A percentile compares a stretch with the other conserved stretches of the same genome.
phyloP scores from a whole-genome alignment of 352 stramenopile species.

The Phytophthora chlamydospora region DNA sequence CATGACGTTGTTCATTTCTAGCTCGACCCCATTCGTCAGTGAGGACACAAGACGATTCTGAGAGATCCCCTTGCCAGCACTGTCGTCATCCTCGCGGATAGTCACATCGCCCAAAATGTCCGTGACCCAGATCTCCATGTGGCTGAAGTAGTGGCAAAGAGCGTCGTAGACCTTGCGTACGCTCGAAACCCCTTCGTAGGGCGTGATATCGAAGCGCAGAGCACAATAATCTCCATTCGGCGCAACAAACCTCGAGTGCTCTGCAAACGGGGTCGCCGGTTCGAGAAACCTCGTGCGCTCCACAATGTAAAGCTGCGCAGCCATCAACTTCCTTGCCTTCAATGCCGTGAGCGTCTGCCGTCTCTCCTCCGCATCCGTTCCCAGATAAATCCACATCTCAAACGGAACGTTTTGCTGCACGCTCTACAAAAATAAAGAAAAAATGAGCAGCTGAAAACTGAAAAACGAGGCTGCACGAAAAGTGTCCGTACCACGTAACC shows the following conservation, averaged over 20 bases:
- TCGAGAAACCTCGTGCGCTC: slow-evolving; percentile 50
- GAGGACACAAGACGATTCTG: slow-evolving; percentile 55
- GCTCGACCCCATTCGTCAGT: slow-evolving; percentile 34
- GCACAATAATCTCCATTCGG: slow-evolving; percentile 48
- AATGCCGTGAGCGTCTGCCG: slow-evolving; percentile 37
- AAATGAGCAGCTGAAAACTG: not conserved
- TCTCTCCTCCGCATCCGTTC: slow-evolving; percentile 34
- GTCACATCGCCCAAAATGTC: slow-evolving; percentile 61
- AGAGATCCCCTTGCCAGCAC: slow-evolving; percentile 41
- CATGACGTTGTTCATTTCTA: slow-evolving; percentile 50
- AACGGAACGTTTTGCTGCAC: slow-evolving; percentile 41
- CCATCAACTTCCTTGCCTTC: slow-evolving; percentile 35
- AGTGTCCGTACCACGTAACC: slow-evolving; percentile 27
- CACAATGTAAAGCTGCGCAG: slow-evolving; percentile 40
- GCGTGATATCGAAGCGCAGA: slow-evolving; percentile 56
- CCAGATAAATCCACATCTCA: slow-evolving; percentile 54
- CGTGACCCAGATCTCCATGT: slow-evolving; percentile 65
- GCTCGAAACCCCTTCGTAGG: slow-evolving; percentile 36
- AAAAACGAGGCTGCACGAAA: slow-evolving; percentile 1
- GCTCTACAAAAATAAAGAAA: slow-evolving; percentile 25
- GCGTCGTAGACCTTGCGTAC: slow-evolving; percentile 57
- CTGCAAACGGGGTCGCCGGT: slow-evolving; percentile 39
- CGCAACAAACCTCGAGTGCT: slow-evolving; percentile 53
- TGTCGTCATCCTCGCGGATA: slow-evolving; percentile 62
- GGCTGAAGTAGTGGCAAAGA: slow-evolving; percentile 51